Base-by-base conservation (phyloP, 2,329 filamentous ascomycete species). In the Decorospora gaudefroyi region DNA sequence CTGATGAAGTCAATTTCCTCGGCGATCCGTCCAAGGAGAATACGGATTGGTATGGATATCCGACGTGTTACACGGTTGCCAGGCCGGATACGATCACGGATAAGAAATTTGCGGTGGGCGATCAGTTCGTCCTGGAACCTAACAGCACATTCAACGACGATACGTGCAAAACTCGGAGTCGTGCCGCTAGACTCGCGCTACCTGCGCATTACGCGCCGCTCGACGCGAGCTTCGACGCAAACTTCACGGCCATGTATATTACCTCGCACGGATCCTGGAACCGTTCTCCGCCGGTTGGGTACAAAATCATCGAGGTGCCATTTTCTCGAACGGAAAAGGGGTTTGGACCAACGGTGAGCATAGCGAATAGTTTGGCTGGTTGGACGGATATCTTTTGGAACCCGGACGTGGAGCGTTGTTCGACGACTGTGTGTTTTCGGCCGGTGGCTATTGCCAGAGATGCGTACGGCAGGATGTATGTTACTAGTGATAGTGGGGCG, bases 1-100 rank as follows among this genome's bases (percentile, higher is more conserved):
- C 76, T n/a, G 86, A 89, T 60, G 83, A 88, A 67, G 72, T 89
- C 61, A 88, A 88, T 67, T 87, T 80, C 64, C 78, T 85, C 40
- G 85, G 86, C 2, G 74, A 76, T 21, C 75, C 76, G 0, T 32
- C 53, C 0, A 52, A 43, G 26, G 54, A 68, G 18, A 70, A 77
- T 60, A 75, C 65, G 15, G 51, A 67, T 3, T 87, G 87, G 69
- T 85, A 84, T 60, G 86, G 86, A 6, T 89, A 88, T 61, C 86
- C 86, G 2, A 71, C 77, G 29, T 89, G 86, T 70, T 84, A 84
- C 57, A 75, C 84, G 0, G 72, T 84, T 11, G 87, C 84, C 82
- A 31, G 51, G 16, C 62, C 64, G 6, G 41, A 39, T 1, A 35
- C 26, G 4, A 61, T 65, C 31, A 55, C 58, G 4, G 64, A 62